Conservation (phyloP, 495 filamentous ascomycete genomes). For the Penicillium turbatum region DNA sequence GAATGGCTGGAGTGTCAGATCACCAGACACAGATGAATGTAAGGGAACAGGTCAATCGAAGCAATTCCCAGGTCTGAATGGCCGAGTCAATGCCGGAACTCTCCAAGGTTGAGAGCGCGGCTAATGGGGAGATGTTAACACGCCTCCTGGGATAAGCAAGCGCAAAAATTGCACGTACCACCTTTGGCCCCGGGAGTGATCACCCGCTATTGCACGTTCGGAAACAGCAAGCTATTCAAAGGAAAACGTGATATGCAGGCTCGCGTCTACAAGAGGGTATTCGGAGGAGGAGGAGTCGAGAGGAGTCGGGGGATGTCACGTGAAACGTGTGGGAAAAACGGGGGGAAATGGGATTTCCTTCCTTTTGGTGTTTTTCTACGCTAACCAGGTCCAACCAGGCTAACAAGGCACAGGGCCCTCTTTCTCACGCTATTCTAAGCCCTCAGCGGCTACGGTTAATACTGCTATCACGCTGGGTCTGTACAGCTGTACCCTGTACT, state of each 20-base stretch:
- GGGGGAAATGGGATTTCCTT: slow-evolving; percentile 9
- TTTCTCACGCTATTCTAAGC: slow-evolving; percentile 12
- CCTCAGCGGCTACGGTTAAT: slow-evolving; percentile 16
- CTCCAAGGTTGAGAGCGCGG: slow-evolving; percentile 17
- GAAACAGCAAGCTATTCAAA: slow-evolving; percentile 10
- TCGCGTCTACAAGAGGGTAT: background rate
- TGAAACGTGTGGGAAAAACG: slow-evolving; percentile 14
- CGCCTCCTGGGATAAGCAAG: slow-evolving; percentile 40
- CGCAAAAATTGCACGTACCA: slow-evolving; percentile 24
- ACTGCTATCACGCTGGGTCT: slow-evolving; percentile 2
- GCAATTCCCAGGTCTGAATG: slow-evolving; percentile 2
- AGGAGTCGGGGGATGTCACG: slow-evolving; percentile 30
- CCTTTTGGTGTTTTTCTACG: slow-evolving; percentile 1
- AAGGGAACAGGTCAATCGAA: slow-evolving; percentile 7
- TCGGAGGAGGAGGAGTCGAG: slow-evolving; percentile 15
- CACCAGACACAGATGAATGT: slow-evolving; percentile 5
- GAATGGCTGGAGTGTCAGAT: slow-evolving; percentile 21
- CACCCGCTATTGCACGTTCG: slow-evolving; percentile 9
- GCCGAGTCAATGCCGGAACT: slow-evolving; percentile 9
- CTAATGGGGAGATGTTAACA: slow-evolving; percentile 24
- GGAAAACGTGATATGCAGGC: slow-evolving; percentile 2
- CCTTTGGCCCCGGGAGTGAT: slow-evolving; percentile 20
- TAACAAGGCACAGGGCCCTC: slow-evolving; percentile 2
- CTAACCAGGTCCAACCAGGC: slow-evolving; percentile 2
- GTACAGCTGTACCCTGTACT: background rate